These are phyloP conservation scores for Cladosporium cucumerinum DNA, from an alignment of 2,329 filamentous ascomycete species.

Conservation along the genomic window DNA sequence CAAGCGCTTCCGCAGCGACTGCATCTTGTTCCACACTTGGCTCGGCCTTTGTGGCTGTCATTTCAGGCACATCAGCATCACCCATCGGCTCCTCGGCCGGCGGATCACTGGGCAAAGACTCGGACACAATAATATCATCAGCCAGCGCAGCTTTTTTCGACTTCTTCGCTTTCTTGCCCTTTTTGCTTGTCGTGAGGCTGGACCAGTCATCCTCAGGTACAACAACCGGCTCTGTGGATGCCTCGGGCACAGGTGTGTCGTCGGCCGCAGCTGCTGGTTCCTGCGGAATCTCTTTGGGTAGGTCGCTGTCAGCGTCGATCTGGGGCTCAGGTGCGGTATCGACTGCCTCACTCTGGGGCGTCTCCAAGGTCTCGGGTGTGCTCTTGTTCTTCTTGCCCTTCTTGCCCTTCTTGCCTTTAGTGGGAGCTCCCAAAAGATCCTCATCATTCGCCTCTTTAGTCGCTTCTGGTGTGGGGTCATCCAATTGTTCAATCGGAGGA, in stretches of 20 bases:
- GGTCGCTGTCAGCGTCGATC: neutral
- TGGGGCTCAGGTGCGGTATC: neutral
- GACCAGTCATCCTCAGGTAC: conserved; percentile 24
- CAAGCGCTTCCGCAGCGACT: neutral
- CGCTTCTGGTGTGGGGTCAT: neutral
- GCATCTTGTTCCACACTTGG: neutral
- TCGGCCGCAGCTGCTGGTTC: neutral
- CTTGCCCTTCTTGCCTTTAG: conserved; percentile 24
- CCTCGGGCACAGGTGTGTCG: neutral
- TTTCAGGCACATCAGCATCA: neutral
- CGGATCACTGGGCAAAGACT: neutral
- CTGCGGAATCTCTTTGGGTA: neutral
- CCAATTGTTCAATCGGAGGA: neutral
- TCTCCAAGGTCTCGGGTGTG: neutral
- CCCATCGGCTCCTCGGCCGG: neutral
- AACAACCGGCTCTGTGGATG: neutral
- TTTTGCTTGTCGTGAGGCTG: conserved; percentile 19
- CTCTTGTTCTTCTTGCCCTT: conserved; percentile 23
- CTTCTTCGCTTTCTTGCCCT: conserved; percentile 32
- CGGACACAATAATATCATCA: neutral
- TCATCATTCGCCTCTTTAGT: conserved; percentile 4
- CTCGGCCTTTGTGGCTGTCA: neutral
- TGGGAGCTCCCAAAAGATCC: conserved; percentile 18
- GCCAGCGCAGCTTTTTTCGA: conserved; percentile 9
- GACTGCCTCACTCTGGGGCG: neutral